Conservation (phyloP, 78 protist species). For the Paulinella micropora region DNA sequence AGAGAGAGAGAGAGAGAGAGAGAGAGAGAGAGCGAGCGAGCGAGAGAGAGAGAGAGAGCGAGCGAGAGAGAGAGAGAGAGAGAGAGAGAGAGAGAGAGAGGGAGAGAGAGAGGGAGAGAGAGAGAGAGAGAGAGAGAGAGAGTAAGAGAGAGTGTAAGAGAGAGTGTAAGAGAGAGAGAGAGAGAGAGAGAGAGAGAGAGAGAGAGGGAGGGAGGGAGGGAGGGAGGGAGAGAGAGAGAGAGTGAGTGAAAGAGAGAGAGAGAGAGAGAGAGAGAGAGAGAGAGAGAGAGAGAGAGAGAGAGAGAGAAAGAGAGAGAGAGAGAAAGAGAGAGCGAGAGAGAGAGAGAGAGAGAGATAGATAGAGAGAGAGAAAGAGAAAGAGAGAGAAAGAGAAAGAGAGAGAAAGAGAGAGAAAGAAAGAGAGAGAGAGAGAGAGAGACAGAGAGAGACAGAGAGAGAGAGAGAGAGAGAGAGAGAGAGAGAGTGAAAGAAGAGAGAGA, state of each 20-base stretch:
- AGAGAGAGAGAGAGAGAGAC: not conserved
- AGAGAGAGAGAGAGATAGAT: not conserved
- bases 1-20: not conserved
- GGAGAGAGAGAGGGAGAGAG: not conserved
- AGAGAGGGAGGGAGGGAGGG: not conserved
- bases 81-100: not conserved
- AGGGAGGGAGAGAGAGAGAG: not conserved
- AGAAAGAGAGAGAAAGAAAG: not conserved
- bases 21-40: not conserved
- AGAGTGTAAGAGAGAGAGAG: not conserved
- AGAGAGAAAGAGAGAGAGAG: not conserved
- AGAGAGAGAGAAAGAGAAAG: not conserved
- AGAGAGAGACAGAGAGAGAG: no score
- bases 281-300: no score
- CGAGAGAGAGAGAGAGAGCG: not conserved
- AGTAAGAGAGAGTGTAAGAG: not conserved
- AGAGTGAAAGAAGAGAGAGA: no score
- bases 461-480: no score
- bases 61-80: not conserved
- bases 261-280: not conserved
- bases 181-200: not conserved
- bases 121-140: not conserved
- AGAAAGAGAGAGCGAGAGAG: not conserved
- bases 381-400: not conserved
- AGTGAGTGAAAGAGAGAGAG: not conserved